These are phyloP conservation scores for Brassica nigra DNA, from an alignment of 345 rosid genomes.

Conservation along the genomic window DNA sequence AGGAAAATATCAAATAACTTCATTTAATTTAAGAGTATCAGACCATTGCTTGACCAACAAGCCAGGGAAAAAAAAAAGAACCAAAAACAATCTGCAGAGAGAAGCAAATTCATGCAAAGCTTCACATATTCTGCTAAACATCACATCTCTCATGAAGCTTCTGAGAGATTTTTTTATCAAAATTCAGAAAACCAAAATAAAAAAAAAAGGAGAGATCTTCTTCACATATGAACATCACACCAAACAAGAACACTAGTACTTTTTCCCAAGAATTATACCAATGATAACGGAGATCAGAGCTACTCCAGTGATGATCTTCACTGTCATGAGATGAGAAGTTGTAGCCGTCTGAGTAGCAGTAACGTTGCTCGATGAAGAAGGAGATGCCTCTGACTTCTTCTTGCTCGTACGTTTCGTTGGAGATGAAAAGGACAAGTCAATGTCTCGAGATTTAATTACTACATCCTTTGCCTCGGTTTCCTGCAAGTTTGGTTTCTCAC, in stretches of 20 bases:
- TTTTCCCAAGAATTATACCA: conserved; percentile 78
- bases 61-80: conserved; percentile 17
- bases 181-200: conserved; percentile 5
- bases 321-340: conserved; percentile 46
- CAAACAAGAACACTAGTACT: conserved; percentile 51
- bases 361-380: conserved; percentile 44
- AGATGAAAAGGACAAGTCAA: conserved; percentile 53
- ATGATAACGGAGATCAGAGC: conserved; percentile 75
- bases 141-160: conserved; percentile 20
- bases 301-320: conserved; percentile 61
- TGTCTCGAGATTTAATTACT: conserved; percentile 75
- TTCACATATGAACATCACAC: conserved; percentile 29
- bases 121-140: conserved; percentile 23
- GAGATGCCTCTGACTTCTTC: conserved; percentile 63
- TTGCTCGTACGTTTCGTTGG: conserved; percentile 76
- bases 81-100: conserved; percentile 28
- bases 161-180: conserved; percentile 25
- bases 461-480: conserved; percentile 44
- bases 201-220: conserved; percentile 17
- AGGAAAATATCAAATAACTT: conserved; percentile 16
- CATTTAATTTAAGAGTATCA: conserved; percentile 13
- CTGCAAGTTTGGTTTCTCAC: conserved; percentile 37
- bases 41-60: conserved; percentile 39
- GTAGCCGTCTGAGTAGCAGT: conserved; percentile 38
- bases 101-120: conserved; percentile 28